Evolutionary conservation across 371 early-diverging fungal genomes (phyloP).

Genomic region (Mucor saturninus): DNA sequence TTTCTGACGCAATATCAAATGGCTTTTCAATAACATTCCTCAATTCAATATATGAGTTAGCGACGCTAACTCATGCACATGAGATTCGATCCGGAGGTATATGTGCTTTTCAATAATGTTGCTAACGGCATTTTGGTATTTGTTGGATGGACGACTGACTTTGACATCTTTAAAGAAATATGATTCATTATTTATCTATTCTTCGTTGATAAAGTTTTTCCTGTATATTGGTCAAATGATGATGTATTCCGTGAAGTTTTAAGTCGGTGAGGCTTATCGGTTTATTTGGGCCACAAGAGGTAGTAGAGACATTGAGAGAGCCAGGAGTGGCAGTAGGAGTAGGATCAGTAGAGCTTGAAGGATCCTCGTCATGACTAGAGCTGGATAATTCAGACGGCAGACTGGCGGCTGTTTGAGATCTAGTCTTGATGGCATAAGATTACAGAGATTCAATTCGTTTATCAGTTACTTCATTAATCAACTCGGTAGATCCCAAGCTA

Average conservation of each 20-base stretch:
- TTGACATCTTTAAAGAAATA: conserved; percentile 16
- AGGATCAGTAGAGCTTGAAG: too few species aligned
- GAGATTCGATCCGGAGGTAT: conserved; percentile 19
- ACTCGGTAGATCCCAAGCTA: conserved; percentile 14
- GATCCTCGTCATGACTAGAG: too few species aligned
- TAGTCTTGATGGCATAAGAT: conserved; percentile 8
- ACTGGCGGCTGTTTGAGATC: conserved; percentile 14
- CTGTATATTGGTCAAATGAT: conserved; percentile 13
- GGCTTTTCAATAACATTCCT: not conserved
- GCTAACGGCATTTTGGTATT: conserved; percentile 14
- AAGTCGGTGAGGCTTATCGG: conserved; percentile 14
- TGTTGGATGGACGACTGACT: conserved; percentile 18
- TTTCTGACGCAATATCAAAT: not conserved
- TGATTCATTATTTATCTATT: conserved; percentile 17
- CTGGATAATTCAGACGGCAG: conserved; percentile 3
- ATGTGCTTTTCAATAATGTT: conserved; percentile 15
- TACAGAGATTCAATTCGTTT: conserved; percentile 15
- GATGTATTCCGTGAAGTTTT: conserved; percentile 9
- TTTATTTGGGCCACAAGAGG: conserved; percentile 6
- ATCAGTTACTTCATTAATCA: conserved; percentile 12
- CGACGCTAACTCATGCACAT: conserved; percentile 20
- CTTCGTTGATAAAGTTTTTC: conserved; percentile 20
- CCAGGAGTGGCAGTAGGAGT: too few species aligned
- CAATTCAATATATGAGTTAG: conserved; percentile 3
- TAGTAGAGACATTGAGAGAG: not conserved